Base-by-base conservation (phyloP, 768 basidiomycete species). In the Candolleomyces eurysporus region DNA sequence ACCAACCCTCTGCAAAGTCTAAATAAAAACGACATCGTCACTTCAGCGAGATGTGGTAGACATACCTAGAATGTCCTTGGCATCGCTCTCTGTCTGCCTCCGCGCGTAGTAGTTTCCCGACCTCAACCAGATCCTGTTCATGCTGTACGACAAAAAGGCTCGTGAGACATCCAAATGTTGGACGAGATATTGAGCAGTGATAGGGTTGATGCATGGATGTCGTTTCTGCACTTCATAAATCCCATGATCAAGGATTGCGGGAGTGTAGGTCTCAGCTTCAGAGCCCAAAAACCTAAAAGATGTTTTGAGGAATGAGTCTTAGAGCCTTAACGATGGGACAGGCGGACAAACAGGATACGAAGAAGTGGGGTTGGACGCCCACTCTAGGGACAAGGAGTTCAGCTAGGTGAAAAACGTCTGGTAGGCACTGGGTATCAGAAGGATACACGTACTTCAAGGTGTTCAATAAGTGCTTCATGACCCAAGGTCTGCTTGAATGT, bases 1-100 rank as follows among this genome's bases (percentile, higher is more conserved):
- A 61, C 36, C 55, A 61, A 19, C 60, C 60, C 30, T 39, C 60
- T 61, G 31, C 13, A 8, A 13, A 52, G 48, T 49, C 48, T 49
- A 6, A 49, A 17, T 49, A 8, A n/a, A 16, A 39, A 10, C 16
- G 14, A 4, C 11, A 2, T 55, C 4, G 4, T 26, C 26, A 26
- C 26, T 4, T 26, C 26, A 4, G 26, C 26, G 26, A 26, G 26
- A 26, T 26, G 26, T 26, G 26, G 26, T 22, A 14, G 22, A 19
- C 31, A 9, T 42, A 55, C 53, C 53, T 17, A 55, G 42, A 5
- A 26, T 26, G 26, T 26, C 26, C 4, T 4, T 30, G 4, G 26
- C 30, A 26, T 26, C 1, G 26, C 19, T 32, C 16, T 22, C 53
- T 26, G 48, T 32, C 21, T 13, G 26, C 36, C 21, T 31, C 7